Evolutionary conservation across 345 rosid genomes (phyloP).

Genomic region (Salix exigua): DNA sequence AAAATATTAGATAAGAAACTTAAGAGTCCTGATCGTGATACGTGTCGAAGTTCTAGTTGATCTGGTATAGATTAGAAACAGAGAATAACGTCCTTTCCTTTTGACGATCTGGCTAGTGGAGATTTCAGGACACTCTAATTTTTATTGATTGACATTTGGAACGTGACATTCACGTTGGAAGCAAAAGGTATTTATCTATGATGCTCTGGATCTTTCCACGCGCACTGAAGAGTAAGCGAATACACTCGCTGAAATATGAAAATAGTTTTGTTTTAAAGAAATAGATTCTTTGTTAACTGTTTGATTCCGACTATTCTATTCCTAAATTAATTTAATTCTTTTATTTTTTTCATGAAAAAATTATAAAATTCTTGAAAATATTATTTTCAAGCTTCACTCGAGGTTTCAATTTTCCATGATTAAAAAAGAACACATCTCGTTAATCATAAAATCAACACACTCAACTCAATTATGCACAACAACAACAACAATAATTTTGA

Average conservation of each 20-base stretch:
- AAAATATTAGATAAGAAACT: background rate
- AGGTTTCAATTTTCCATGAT: too few species aligned
- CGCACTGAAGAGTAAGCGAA: background rate
- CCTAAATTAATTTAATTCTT: too few species aligned
- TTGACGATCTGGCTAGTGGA: background rate
- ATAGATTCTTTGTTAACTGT: background rate
- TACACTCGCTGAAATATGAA: background rate
- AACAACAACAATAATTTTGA: too few species aligned
- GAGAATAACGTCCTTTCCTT: background rate
- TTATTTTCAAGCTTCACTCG: too few species aligned
- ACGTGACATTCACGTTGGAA: constrained; percentile 1
- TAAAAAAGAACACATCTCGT: too few species aligned
- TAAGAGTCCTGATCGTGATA: background rate
- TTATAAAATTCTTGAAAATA: too few species aligned
- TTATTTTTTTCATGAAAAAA: too few species aligned
- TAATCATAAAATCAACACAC: too few species aligned
- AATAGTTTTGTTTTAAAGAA: background rate
- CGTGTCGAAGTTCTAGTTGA: background rate
- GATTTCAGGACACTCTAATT: background rate
- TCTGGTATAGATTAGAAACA: background rate
- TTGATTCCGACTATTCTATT: too few species aligned
- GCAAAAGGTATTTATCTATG: background rate
- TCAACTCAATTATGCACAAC: too few species aligned
- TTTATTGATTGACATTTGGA: constrained; percentile 3
- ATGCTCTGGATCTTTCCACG: background rate